Conservation (phyloP, 495 filamentous ascomycete species). For the Usnea hakonensis region DNA sequence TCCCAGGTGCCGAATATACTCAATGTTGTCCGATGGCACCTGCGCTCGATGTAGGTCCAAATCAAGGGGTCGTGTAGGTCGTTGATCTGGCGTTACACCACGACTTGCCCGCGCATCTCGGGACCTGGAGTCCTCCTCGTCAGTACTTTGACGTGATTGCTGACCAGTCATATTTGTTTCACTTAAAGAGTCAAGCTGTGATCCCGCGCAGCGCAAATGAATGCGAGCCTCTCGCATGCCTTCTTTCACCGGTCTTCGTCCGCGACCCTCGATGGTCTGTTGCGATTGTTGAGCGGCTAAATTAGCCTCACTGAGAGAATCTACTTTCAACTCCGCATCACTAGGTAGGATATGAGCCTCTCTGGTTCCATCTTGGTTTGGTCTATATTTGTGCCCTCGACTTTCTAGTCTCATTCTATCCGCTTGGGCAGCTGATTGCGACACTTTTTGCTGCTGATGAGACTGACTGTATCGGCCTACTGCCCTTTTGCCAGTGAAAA, state of each 20-base stretch:
- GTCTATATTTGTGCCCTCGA: slow-evolving; percentile 21
- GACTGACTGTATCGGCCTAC: slow-evolving; percentile 37
- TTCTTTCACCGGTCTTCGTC: slow-evolving; percentile 28
- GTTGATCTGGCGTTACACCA: slow-evolving; percentile 44
- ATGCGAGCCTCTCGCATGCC: slow-evolving; percentile 46
- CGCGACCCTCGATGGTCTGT: slow-evolving; percentile 26
- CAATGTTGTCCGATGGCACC: slow-evolving; percentile 61
- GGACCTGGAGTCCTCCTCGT: slow-evolving; percentile 22
- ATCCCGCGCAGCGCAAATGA: slow-evolving; percentile 22
- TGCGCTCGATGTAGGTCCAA: slow-evolving; percentile 61
- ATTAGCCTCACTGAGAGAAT: slow-evolving; percentile 13
- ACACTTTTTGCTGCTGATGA: slow-evolving; percentile 48
- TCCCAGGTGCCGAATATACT: slow-evolving; percentile 66
- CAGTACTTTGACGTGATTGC: slow-evolving; percentile 15
- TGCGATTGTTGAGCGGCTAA: slow-evolving; percentile 1
- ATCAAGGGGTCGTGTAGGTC: slow-evolving; percentile 64
- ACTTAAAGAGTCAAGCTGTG: slow-evolving; percentile 13
- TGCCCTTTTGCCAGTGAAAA: slow-evolving; percentile 64
- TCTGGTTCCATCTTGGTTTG: slow-evolving; percentile 35
- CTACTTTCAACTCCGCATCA: slow-evolving; percentile 14
- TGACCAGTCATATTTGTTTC: slow-evolving; percentile 8
- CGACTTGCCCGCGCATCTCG: slow-evolving; percentile 14
- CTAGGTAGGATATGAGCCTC: slow-evolving; percentile 42
- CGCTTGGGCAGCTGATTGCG: slow-evolving; percentile 36
- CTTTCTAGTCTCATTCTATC: slow-evolving; percentile 30